Percentiles rank a stretch among this genome's conserved stretches.
Conservation (phyloP, 805 yeast genomes). For the Cyberlindnera bimundalis region DNA sequence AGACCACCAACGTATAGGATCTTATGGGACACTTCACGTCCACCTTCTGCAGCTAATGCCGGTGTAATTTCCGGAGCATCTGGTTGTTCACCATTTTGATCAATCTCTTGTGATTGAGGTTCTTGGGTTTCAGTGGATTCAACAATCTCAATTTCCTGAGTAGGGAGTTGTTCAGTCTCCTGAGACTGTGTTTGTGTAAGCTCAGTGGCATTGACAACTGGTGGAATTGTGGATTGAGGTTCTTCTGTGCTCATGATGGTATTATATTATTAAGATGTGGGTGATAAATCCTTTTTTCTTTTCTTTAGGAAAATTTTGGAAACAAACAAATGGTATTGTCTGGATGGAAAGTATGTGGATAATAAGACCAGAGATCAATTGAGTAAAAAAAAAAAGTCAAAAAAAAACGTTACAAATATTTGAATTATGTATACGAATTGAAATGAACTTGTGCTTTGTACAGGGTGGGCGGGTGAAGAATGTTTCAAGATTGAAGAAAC, state of each 20-base stretch:
- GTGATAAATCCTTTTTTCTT: not conserved
- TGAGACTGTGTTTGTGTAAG: slow-evolving; percentile 1
- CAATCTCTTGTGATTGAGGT: not conserved
- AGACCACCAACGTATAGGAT: slow-evolving; percentile 77
- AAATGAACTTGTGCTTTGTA: too few relatives aligned
- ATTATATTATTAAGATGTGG: not conserved
- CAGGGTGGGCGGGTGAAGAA: too few relatives aligned
- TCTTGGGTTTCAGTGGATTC: not conserved
- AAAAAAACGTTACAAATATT: too few relatives aligned
- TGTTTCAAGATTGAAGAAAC: too few relatives aligned
- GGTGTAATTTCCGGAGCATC: slow-evolving; percentile 37
- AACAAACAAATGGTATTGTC: too few relatives aligned
- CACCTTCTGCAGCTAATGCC: slow-evolving; percentile 76
- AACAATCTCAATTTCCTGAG: not conserved
- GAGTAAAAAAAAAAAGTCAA: not conserved
- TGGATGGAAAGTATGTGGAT: too few relatives aligned
- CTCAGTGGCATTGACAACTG: slow-evolving; percentile 6
- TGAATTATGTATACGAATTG: too few relatives aligned
- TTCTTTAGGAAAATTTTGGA: not conserved
- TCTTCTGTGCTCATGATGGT: slow-evolving; percentile 11
- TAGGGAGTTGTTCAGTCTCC: not conserved
- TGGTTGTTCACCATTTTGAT: not conserved
- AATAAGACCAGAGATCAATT: too few relatives aligned
- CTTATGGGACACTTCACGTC: slow-evolving; percentile 71
- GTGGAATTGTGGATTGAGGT: not conserved